phyloP scores from a whole-genome alignment of 202 grass and related monocot species.

The Panicum virgatum region DNA sequence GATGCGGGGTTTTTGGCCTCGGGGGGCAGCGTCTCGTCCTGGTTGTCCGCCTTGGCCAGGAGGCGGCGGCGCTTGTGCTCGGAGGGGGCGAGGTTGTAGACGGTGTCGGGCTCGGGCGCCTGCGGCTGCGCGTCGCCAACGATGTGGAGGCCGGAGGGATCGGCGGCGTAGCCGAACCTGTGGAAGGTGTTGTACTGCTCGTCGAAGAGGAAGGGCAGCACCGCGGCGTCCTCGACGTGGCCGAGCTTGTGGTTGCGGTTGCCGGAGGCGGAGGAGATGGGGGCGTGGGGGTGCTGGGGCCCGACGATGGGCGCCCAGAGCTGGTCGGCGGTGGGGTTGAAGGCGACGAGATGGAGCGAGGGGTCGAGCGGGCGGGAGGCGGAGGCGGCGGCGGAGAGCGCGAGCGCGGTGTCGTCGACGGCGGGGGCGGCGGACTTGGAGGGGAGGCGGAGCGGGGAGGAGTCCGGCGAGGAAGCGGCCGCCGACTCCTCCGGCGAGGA shows the following conservation, averaged over 20 bases:
- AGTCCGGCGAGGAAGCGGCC: conserved; percentile 58
- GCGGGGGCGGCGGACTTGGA: conserved; percentile 79
- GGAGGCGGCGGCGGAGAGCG: conserved; percentile 61
- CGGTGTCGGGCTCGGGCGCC: conserved; percentile 59
- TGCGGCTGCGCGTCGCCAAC: conserved; percentile 63
- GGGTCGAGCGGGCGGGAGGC: conserved; percentile 80
- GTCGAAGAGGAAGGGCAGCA: conserved; percentile 97
- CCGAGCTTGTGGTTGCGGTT: conserved; percentile 98
- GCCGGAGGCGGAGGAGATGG: conserved; percentile 65
- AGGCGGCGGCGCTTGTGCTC: conserved; percentile 94
- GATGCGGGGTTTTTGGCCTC: conserved; percentile 75
- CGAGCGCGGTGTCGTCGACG: conserved; percentile 85
- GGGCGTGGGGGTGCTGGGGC: conserved; percentile 77
- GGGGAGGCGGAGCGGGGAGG: conserved; percentile 60
- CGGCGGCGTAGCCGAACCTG: conserved; percentile 81
- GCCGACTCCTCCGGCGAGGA: conserved; percentile 32
- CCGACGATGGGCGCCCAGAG: conserved; percentile 86
- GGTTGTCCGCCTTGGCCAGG: conserved; percentile 40
- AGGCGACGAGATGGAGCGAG: conserved; percentile 68
- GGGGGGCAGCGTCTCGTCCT: conserved; percentile 16
- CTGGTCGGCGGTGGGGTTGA: conserved; percentile 97
- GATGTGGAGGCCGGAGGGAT: conserved; percentile 82
- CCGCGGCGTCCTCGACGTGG: conserved; percentile 81
- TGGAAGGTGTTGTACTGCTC: conserved; percentile 99
- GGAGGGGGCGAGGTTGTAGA: conserved; percentile 85